Percentiles rank a stretch among this genome's conserved stretches.
phyloP scores from a whole-genome alignment of 2,329 filamentous ascomycete species.

The Ceratocystis cubensis region DNA sequence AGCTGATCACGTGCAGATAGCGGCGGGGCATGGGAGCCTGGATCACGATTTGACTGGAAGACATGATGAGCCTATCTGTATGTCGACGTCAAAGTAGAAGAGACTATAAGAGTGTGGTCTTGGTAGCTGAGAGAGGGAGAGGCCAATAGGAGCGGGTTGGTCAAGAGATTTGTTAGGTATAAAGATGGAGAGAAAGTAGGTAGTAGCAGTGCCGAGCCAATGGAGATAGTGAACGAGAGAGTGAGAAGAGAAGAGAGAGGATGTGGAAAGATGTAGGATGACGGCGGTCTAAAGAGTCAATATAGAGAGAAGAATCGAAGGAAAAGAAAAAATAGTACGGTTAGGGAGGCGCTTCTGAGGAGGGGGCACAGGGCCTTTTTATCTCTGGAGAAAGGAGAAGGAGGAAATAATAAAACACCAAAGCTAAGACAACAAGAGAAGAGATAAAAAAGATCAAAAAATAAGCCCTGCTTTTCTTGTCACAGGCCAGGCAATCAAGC shows the following conservation, averaged over 20 bases:
- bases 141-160: not conserved
- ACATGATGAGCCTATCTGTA: not conserved
- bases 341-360: not conserved
- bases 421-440: not conserved
- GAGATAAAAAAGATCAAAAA: not conserved
- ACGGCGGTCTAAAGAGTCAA: not conserved
- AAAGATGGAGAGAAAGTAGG: not conserved
- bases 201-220: not conserved
- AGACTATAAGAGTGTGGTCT: not conserved
- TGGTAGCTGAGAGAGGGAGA: not conserved
- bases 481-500: conserved; percentile 1
- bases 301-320: not conserved
- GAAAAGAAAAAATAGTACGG: not conserved
- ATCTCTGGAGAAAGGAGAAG: not conserved
- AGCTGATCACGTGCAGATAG: conserved; percentile 34
- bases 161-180: not conserved
- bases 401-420: not conserved
- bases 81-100: not conserved
- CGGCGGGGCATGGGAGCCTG: conserved; percentile 38
- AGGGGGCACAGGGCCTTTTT: not conserved
- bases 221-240: not conserved
- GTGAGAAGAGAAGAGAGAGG: not conserved
- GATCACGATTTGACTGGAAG: conserved; percentile 26
- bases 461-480: conserved; percentile 1
- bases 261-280: not conserved